Base-by-base conservation (phyloP, 1,284 basidiomycete genomes). In the Salmacisia buchloeana region DNA sequence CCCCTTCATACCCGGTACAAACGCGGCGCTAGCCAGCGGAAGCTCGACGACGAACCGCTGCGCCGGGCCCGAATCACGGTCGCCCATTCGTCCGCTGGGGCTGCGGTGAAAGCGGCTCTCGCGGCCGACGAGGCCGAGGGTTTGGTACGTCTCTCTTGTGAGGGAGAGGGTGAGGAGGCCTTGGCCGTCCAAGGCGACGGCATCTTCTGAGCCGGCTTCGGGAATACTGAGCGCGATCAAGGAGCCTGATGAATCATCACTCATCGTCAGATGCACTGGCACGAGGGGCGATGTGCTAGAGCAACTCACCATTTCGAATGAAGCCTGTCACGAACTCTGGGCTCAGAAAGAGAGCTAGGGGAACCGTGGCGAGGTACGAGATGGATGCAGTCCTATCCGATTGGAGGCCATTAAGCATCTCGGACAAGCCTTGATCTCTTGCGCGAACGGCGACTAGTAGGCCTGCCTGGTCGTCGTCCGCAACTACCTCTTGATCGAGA, bases 71-170 rank as follows among this genome's bases (percentile, higher is more conserved):
- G 70, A 73, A 6, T 62, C 70, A 2, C 77, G 65, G 27, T 78
- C 77, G 2, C 68, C 75, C n/a, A 68, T 68, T 6, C 75, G 65
- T n/a, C 77, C 77, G 0, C 74, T 76, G 2, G 75, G 59, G 29
- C 66, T 45, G 18, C 68, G 67, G 0, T 68, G 66, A 34, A 73
- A 75, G 45, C 74, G 72, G 49, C 71, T 68, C 1, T 72, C 69
- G 15, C 76, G 64, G 12, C 77, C 77, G 3, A 70, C 69, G 9
- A 78, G 67, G 13, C 77, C 77, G 2, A 78, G 69, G 3, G 70
- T 70, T 54, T 76, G 75, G 56, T 78, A 78, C 13, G 77, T 78
- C n/a, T 76, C 74, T 45, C 74, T 74, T 57, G 64, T 68, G 0
- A 78, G 67, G 2, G 74, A 75, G 2, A 78, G 72, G 18, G 75